Evolutionary conservation across 2,329 filamentous ascomycete genomes (phyloP), one percentile per base, ranked within the genome.

Genomic region (Scytalidium sp.): DNA sequence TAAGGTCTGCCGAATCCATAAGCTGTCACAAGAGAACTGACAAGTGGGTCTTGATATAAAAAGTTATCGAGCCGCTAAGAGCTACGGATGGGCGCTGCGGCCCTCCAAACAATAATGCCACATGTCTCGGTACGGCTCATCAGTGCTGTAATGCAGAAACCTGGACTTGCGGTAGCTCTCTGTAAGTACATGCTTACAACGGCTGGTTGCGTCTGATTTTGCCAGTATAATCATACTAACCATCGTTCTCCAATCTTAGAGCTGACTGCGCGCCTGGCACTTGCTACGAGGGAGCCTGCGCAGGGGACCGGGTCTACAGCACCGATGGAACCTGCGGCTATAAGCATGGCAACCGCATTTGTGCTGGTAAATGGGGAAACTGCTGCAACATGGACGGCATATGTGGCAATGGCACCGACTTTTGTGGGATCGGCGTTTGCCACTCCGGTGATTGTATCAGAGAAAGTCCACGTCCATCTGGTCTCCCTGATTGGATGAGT

Each of bases 311-410:
- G 7, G 49, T 58, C 19, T 71, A 61, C 41, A 65, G 60, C 20
- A 64, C 60, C 2, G 65, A 70, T 51, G 69, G 69, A 15, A 64
- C 48, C 4, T 72, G 67, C 50, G 67, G 68, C 39, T 49, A 50
- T 3, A 17, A 57, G 3, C 47, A 69, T 53, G 60, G 61, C 19
- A 53, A 57, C 41, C 60, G 56, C 6, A 41, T 56, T 17, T 72
- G 68, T 46, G 64, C 53, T 3, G 64, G 64, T 11, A 58, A 56
- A 54, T 67, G 60, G 63, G 65, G 64, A 2, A 50, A 62, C 50
- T 69, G 64, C 51, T 67, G 64, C 56, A 59, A 53, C 43, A 25
- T 58, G 10, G 46, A 58, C 17, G 63, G 65, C 45, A 19, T 39
- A 13, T 66, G 63, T 47, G 61, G 63, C 19, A 60, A 51, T 3